Conservation (phyloP, 805 yeast genomes). For the Cyberlindnera saturnus region DNA sequence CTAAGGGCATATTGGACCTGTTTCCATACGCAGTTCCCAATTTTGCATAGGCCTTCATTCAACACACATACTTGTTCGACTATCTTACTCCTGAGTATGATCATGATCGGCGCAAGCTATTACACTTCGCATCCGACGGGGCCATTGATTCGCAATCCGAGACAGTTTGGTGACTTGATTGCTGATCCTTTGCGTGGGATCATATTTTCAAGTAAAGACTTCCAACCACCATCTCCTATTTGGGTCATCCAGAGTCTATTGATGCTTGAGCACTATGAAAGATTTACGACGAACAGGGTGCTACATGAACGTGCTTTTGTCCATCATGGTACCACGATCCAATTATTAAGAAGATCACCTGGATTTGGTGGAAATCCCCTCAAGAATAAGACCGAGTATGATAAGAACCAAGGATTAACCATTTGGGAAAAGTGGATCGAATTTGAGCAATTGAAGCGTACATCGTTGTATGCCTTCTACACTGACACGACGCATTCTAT, state of each 20-base stretch:
- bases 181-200: slow-evolving; percentile 55
- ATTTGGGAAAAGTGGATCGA: slow-evolving; percentile 71
- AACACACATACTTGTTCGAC: slow-evolving; percentile 45
- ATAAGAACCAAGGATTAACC: slow-evolving; percentile 24
- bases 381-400: slow-evolving; percentile 25
- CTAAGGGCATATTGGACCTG: slow-evolving; percentile 23
- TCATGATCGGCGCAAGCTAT: slow-evolving; percentile 27
- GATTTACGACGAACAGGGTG: slow-evolving; percentile 58
- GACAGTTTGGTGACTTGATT: slow-evolving; percentile 29
- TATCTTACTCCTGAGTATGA: slow-evolving; percentile 47
- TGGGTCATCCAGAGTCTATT: slow-evolving; percentile 75
- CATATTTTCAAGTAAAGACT: slow-evolving; percentile 64
- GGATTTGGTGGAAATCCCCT: slow-evolving; percentile 66
- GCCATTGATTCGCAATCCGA: slow-evolving; percentile 12
- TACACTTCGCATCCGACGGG: slow-evolving; percentile 16
- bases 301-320: slow-evolving; percentile 79
- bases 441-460: slow-evolving; percentile 69
- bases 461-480: slow-evolving; percentile 77
- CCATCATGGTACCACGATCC: slow-evolving; percentile 84
- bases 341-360: slow-evolving; percentile 69
- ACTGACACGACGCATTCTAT: slow-evolving; percentile 75
- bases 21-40: slow-evolving; percentile 39
- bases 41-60: slow-evolving; percentile 47
- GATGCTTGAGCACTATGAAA: slow-evolving; percentile 74
- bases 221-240: slow-evolving; percentile 68